Base-by-base conservation (phyloP, 371 early-diverging fungal genomes). In the Syncephalastrum racemosum region DNA sequence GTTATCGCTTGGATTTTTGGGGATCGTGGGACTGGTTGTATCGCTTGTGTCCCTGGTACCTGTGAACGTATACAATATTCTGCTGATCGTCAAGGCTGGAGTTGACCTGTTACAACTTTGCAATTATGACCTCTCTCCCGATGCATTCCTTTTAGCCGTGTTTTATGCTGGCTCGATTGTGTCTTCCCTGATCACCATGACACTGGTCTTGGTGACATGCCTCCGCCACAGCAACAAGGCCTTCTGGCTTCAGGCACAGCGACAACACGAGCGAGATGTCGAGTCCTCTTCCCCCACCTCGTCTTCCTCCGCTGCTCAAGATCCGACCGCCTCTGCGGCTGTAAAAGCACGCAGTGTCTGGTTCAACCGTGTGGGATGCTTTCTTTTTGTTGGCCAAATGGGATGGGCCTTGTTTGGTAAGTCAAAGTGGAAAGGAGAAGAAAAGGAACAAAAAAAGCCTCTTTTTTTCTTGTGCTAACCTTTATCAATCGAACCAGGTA, bases 371-470 rank as follows among this genome's bases (percentile, higher is more conserved):
- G 41, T 62, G 46, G 67, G 60, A 23, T 60, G 60, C 46, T 54
- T 67, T 44, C 50, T 63, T 44, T 67, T 67, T 58, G 56, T 67
- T 10, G 63, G 59, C 39, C 67, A 67, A 44, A 67, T 67, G 24
- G 50, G 63, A 23, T 67, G 67, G 67, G 67, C 63, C 13, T 43
- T 63, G 46, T 59, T 67, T 57, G 67, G 67, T 67, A 62, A 67
- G 63, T 40, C 24, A 23, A 42, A 23, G 31, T 7, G 39, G 4
- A 51, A 18, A 23, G 14, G 43, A 43, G 31, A 56, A n/a, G 39
- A 44, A 18, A 27, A 25, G 41, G 47, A 31, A 36, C 23, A 41
- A 39, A 43, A 39, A 50, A 41, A 49, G 50, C 47, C 23, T 47
- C 23, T 47, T 20, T 23, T 19, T 46, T 19, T 19, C 18, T 19